phyloP scores from a whole-genome alignment of 768 basidiomycete species.

The Pulveroboletus sp. region DNA sequence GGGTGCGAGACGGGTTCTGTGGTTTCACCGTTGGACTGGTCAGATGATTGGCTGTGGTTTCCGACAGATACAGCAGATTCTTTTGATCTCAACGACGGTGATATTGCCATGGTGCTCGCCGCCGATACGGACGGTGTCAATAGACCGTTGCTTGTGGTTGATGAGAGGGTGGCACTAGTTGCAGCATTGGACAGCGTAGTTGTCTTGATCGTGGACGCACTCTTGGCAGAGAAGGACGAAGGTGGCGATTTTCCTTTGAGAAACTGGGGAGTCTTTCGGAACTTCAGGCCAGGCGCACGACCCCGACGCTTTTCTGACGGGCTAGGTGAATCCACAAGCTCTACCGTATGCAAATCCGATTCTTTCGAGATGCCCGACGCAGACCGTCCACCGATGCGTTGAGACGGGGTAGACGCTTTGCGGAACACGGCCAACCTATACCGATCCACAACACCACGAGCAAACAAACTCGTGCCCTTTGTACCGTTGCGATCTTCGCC shows the following conservation, averaged over 20 bases:
- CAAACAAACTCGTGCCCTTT: conserved; percentile 76
- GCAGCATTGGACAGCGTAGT: conserved; percentile 42
- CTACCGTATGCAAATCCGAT: conserved; percentile 40
- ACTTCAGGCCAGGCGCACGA: conserved; percentile 60
- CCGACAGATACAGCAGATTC: conserved; percentile 74
- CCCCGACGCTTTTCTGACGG: conserved; percentile 59
- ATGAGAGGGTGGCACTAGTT: conserved; percentile 31
- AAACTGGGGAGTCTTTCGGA: conserved; percentile 74
- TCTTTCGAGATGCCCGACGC: conserved; percentile 57
- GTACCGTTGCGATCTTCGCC: conserved; percentile 82
- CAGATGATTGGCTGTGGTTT: conserved; percentile 65
- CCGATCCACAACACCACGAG: conserved; percentile 87
- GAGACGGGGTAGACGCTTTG: conserved; percentile 65
- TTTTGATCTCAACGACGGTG: conserved; percentile 76
- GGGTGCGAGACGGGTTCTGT: conserved; percentile 21
- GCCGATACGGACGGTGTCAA: conserved; percentile 62
- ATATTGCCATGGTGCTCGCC: conserved; percentile 39
- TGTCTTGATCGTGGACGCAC: conserved; percentile 31
- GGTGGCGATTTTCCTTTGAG: conserved; percentile 64
- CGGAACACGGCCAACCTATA: conserved; percentile 84
- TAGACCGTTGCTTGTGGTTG: conserved; percentile 43
- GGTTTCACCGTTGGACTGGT: conserved; percentile 57
- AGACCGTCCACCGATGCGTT: conserved; percentile 42
- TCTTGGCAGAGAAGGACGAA: conserved; percentile 34
- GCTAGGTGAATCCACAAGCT: conserved; percentile 40